A percentile compares a stretch with the other conserved stretches of the same genome.
Conservation (phyloP, 2,329 filamentous ascomycete genomes). For the Aspergillus intermedius region DNA sequence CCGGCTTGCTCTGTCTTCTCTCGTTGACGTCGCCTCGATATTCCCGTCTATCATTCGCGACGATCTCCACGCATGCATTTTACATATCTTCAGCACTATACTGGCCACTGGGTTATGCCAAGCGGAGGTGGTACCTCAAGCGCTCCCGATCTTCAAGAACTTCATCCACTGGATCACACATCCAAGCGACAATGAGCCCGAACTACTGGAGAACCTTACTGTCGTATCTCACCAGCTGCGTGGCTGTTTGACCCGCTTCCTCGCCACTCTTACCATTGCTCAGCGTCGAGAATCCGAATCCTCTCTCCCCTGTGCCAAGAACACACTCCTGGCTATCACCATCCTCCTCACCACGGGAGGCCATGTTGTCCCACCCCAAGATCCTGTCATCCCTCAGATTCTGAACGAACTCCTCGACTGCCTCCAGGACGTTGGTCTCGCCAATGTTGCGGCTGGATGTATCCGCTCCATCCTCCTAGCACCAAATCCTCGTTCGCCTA, state of each 20-base stretch:
- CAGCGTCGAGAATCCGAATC: conserved; percentile 56
- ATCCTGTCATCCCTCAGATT: conserved; percentile 67
- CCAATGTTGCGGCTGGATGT: conserved; percentile 85
- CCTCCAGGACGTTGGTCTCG: conserved; percentile 53
- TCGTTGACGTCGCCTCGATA: conserved; percentile 90
- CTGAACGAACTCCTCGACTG: conserved; percentile 80
- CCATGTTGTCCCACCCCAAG: conserved; percentile 65
- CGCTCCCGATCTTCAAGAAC: conserved; percentile 82
- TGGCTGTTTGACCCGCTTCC: conserved; percentile 73
- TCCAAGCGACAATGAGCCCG: conserved; percentile 9
- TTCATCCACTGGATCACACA: conserved; percentile 72
- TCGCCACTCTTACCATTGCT: conserved; percentile 57
- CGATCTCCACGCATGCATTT: conserved; percentile 89
- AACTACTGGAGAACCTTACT: conserved; percentile 30
- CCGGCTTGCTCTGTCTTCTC: conserved; percentile 70
- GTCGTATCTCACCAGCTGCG: conserved; percentile 65
- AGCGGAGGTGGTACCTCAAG: conserved; percentile 78
- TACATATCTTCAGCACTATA: conserved; percentile 93
- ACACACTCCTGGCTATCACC: conserved; percentile 79
- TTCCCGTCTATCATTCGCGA: conserved; percentile 96
- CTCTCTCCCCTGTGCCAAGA: conserved; percentile 84
- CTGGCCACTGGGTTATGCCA: conserved; percentile 83
- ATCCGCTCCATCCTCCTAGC: conserved; percentile 74
- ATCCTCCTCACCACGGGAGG: conserved; percentile 78
- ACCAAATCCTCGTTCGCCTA: conserved; percentile 50